Evolutionary conservation across 1,284 basidiomycete genomes (phyloP), one percentile per base, ranked within the genome.

Genomic region (Rhodotorula glutinis): DNA sequence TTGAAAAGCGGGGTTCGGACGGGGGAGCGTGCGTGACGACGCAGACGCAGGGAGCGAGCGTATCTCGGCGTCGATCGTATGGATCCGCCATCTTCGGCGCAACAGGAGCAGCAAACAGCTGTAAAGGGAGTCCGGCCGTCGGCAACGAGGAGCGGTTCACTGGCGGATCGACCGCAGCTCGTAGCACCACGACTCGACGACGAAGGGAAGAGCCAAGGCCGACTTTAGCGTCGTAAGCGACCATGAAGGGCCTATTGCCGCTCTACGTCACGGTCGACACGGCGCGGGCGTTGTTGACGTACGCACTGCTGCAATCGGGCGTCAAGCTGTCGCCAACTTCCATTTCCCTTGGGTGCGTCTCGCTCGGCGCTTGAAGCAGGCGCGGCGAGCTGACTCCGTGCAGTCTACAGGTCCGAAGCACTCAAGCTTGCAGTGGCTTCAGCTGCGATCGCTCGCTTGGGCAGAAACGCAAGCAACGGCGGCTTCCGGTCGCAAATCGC

Each of bases 211-310:
- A n/a, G n/a, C 33, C 7, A 38, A 11, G 33, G 33, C 33, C 33
- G 11, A 11, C 11, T 38, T 38, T 11, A 38, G 33, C 33, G 11
- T 38, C 33, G 7, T 11, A 38, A 38, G 33, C 11, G 7, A 5
- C 33, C 33, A 38, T 38, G 33, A 38, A 38, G 2, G 13, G 33
- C 4, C 43, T 63, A 19, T 51, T 63, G 21, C 29, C 62, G 7
- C 49, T 57, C 19, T 63, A 63, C 30, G 56, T 58, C 13, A 27
- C 40, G 13, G 43, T 58, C 41, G 62, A 63, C 40, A 63, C 62
- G 19, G 52, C 56, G 14, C 56, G 62, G 2, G 51, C 62, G 23
- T 43, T 63, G 3, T 23, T 63, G n/a, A 57, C 57, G 23, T 63
- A 58, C 25, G 62, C 49, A 19, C 49, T 44, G 2, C 29, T 63